These are phyloP conservation scores for Bacidia rubella DNA, from an alignment of 495 filamentous ascomycete genomes.

Conservation along the genomic window DNA sequence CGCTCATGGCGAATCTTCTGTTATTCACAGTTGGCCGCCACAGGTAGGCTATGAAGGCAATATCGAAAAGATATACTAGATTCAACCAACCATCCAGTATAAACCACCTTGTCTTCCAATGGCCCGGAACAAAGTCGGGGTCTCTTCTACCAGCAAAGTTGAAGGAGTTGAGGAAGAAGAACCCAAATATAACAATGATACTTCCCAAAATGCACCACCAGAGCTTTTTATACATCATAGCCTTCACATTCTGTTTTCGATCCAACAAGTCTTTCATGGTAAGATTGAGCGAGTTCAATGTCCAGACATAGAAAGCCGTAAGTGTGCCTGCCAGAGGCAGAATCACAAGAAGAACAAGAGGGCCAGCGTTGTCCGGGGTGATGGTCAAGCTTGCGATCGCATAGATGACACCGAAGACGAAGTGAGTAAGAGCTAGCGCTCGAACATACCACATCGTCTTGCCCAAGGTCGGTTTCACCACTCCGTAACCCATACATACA, in stretches of 20 bases:
- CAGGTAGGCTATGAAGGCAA: conserved; percentile 86
- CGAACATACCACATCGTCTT: conserved; percentile 89
- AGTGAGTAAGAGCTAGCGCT: conserved; percentile 81
- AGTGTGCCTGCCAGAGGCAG: conserved; percentile 83
- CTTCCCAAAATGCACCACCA: conserved; percentile 94
- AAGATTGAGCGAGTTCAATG: conserved; percentile 80
- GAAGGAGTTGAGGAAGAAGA: conserved; percentile 93
- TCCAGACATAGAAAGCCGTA: conserved; percentile 98
- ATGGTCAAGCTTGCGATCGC: conserved; percentile 80
- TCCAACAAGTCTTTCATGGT: conserved; percentile 93
- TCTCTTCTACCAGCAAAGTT: conserved; percentile 71
- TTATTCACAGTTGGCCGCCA: conserved; percentile 98
- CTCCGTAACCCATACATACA: conserved; percentile 98
- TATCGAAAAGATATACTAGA: conserved; percentile 85
- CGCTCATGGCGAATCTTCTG: conserved; percentile 94
- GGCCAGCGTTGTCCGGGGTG: conserved; percentile 58
- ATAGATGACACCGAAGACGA: conserved; percentile 89
- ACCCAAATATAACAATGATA: conserved; percentile 90
- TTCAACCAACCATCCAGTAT: conserved; percentile 96
- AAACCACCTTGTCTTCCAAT: conserved; percentile 97
- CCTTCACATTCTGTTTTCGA: conserved; percentile 86
- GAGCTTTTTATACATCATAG: conserved; percentile 92
- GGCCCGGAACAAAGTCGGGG: conserved; percentile 80
- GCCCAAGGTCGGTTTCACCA: conserved; percentile 89
- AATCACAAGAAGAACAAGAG: conserved; percentile 88